These are phyloP conservation scores for Pythium volutum DNA, from an alignment of 352 stramenopile species.

Conservation along the genomic window DNA sequence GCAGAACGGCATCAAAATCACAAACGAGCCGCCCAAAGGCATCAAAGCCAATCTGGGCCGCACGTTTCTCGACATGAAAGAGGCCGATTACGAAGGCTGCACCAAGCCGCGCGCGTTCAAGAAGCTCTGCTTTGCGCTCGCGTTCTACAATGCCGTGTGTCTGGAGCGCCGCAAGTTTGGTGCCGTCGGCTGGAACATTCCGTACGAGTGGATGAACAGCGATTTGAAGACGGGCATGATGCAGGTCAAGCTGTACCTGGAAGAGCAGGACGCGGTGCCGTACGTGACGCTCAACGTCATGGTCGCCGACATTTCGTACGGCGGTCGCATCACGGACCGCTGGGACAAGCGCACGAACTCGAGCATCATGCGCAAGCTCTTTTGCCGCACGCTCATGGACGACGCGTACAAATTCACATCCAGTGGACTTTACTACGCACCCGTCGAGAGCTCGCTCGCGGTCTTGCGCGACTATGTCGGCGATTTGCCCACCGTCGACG, in stretches of 20 bases:
- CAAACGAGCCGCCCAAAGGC: constrained; percentile 94
- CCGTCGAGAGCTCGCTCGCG: constrained; percentile 81
- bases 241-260: constrained; percentile 85
- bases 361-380: constrained; percentile 86
- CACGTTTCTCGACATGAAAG: constrained; percentile 93
- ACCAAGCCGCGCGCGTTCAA: constrained; percentile 87
- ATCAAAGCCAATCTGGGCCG: constrained; percentile 92
- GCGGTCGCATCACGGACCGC: constrained; percentile 92
- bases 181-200: constrained; percentile 95
- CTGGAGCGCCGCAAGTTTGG: constrained; percentile 96
- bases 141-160: constrained; percentile 89
- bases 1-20: constrained; percentile 97
- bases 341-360: constrained; percentile 94
- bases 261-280: constrained; percentile 82
- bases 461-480: constrained; percentile 95
- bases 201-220: constrained; percentile 97
- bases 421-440: constrained; percentile 82
- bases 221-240: constrained; percentile 90
- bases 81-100: constrained; percentile 85
- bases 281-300: constrained; percentile 91
- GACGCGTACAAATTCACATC: constrained; percentile 73
- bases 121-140: constrained; percentile 93
- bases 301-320: constrained; percentile 94
- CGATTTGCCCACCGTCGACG: constrained; percentile 84
- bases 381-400: constrained; percentile 86